Base-by-base conservation (phyloP, 768 basidiomycete genomes). In the Boletus tylopilopsis region DNA sequence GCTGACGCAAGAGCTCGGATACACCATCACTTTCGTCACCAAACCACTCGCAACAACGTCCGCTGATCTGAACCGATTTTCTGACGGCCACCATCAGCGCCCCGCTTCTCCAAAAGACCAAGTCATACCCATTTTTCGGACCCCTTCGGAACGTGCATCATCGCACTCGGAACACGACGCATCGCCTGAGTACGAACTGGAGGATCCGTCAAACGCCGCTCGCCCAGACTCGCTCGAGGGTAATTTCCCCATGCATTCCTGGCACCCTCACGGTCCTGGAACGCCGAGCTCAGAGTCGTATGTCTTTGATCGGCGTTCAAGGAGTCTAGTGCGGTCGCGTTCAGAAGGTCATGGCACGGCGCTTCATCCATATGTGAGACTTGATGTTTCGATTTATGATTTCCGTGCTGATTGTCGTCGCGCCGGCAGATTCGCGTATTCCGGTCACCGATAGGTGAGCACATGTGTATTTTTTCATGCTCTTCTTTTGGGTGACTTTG, bases 1-100 rank as follows among this genome's bases (percentile, higher is more conserved):
- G 3, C 73, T 87, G 47, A 77, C 78, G 4, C 73, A 71, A 23
- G 85, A 87, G 66, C 70, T 76, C 6, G 86, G 84, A 2, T 85
- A 86, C 69, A 74, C 76, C 21, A 22, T 62, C 13, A 30, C 76
- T 42, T 53, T 69, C 16, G 50, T 62, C 39, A 56, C 50, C 44
- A 74, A 71, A 58, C 55, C 57, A 8, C 64, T 68, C 25, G 56
- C 53, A 10, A 46, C 58, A n/a, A 51, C 54, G 16, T 52, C 64
- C 9, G 3, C 66, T 56, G 39, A 67, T 57, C 22, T 64, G 57
- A 45, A 30, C 24, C 59, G 38, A 15, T 53, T 40, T 8, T 53
- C 53, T 18, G 45, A 15, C 16, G 5, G 4, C 22, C 21, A 46
- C 7, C 42, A 51, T 25, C 52, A 42, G 29, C 56, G 49, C n/a